Evolutionary conservation across 495 filamentous ascomycete species (phyloP), one percentile per base, ranked within the genome.

Genomic region (Xylaria telfairii): DNA sequence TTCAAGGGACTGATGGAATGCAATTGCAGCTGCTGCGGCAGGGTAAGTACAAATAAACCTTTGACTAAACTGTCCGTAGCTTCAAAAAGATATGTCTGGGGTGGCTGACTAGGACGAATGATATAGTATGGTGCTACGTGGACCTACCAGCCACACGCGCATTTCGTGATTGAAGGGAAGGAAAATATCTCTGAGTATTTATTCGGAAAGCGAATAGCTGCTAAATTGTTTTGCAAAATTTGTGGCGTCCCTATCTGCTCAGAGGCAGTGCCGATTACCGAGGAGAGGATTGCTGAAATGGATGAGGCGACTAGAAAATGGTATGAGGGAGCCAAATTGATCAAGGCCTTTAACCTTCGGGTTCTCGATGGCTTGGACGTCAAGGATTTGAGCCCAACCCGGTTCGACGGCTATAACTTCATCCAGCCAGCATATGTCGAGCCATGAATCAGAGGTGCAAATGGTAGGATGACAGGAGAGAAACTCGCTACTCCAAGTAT

Each of bases 11-110:
- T 82, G 15, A 10, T 72, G 0, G 78, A 84, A 41, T 82, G 81
- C 72, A 84, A 84, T 73, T 86, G 85, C 73, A 85, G 83, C 66
- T 76, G 79, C 60, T 86, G 83, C 69, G 59, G 59, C 7, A 75
- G 76, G 65, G 84, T 85, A 78, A 72, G 80, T 69, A 13, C 42
- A 34, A 39, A 34, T 41, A 21, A 8, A 21, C 3, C 15, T 17
- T 21, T 21, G 9, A 37, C 32, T 17, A 9, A 59, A 37, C 7
- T 37, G 34, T 28, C 57, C n/a, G 19, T 42, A 9, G 26, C 0
- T 62, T 53, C 15, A 67, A 67, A n/a, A 63, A 49, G n/a, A 72
- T 46, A 24, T 51, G 6, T 42, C 44, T 77, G 77, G 68, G 65
- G 37, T 68, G 77, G 69, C 15, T 74, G 26, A 70, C 24, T 15